These are phyloP conservation scores for Tylopilus orsonianus DNA, from an alignment of 1,284 basidiomycete species.

Conservation along the genomic window DNA sequence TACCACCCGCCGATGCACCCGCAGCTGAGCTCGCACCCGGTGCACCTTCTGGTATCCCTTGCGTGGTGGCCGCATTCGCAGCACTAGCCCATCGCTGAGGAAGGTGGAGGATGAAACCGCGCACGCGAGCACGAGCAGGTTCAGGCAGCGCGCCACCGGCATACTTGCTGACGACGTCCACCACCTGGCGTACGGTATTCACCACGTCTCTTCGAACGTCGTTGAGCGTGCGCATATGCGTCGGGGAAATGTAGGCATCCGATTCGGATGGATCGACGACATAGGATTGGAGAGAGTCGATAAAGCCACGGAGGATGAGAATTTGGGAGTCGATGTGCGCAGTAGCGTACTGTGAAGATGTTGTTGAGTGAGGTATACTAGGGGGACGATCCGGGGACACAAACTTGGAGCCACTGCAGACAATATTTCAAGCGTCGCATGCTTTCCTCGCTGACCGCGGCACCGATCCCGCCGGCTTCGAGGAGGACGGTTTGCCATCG, in stretches of 20 bases:
- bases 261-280: constrained; percentile 25
- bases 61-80: constrained; percentile 18
- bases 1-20: constrained; percentile 41
- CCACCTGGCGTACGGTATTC: constrained; percentile 83
- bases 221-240: constrained; percentile 65
- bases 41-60: constrained; percentile 25
- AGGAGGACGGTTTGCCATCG: constrained; percentile 83
- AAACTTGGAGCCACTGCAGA: constrained; percentile 84
- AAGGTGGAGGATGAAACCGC: constrained; percentile 78
- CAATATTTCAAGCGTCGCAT: constrained; percentile 87
- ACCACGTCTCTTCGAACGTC: constrained; percentile 82
- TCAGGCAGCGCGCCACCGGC: constrained; percentile 84
- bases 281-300: constrained; percentile 61
- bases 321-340: constrained; percentile 88
- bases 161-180: constrained; percentile 85
- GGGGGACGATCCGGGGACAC: constrained; percentile 32
- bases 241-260: constrained; percentile 43
- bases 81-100: constrained; percentile 75
- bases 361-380: constrained; percentile 44
- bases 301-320: constrained; percentile 79
- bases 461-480: constrained; percentile 87
- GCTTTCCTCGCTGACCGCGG: constrained; percentile 87
- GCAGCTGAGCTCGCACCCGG: constrained; percentile 32
- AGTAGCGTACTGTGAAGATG: constrained; percentile 72
- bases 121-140: constrained; percentile 74